These are phyloP conservation scores for Dryadomyces sulphureus DNA, from an alignment of 2,329 filamentous ascomycete genomes.

Conservation along the genomic window DNA sequence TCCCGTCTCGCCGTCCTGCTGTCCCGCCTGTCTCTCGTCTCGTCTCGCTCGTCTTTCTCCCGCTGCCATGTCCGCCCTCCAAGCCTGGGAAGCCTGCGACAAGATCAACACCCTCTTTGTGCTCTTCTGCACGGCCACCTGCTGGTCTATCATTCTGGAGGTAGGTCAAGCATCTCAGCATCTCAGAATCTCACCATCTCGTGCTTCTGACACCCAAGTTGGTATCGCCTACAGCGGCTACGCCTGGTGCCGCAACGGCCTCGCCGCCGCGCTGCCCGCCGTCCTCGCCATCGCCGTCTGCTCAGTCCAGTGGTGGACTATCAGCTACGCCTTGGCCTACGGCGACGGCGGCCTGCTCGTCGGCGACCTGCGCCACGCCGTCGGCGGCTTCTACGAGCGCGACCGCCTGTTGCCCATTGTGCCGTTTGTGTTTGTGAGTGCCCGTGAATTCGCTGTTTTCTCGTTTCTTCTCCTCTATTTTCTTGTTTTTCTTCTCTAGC, in stretches of 20 bases:
- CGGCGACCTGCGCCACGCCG: constrained; percentile 38
- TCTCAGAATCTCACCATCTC: too few relatives aligned
- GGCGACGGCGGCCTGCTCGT: constrained; percentile 69
- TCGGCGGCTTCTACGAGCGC: constrained; percentile 6
- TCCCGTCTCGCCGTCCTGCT: too few relatives aligned
- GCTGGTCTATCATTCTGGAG: constrained; percentile 7
- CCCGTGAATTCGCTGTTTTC: not conserved
- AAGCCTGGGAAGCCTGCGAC: constrained; percentile 5
- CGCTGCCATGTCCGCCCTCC: not conserved
- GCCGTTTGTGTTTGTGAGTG: constrained; percentile 6
- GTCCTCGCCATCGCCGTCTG: constrained; percentile 85
- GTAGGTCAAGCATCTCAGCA: not conserved
- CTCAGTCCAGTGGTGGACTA: constrained; percentile 98
- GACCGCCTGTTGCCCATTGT: constrained; percentile 3
- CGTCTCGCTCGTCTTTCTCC: too few relatives aligned
- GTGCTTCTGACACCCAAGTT: too few relatives aligned
- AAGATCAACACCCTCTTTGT: constrained; percentile 6
- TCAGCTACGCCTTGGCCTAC: constrained; percentile 92
- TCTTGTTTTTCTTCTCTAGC: not conserved
- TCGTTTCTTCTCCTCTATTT: not conserved
- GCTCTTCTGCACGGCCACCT: constrained; percentile 5
- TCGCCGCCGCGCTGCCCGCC: constrained; percentile 22
- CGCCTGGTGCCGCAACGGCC: constrained; percentile 6
- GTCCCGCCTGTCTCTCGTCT: too few relatives aligned
- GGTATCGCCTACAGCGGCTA: constrained; percentile 8